phyloP scores from a whole-genome alignment of 2,329 filamentous ascomycete genomes.

The Colletotrichum sp. region DNA sequence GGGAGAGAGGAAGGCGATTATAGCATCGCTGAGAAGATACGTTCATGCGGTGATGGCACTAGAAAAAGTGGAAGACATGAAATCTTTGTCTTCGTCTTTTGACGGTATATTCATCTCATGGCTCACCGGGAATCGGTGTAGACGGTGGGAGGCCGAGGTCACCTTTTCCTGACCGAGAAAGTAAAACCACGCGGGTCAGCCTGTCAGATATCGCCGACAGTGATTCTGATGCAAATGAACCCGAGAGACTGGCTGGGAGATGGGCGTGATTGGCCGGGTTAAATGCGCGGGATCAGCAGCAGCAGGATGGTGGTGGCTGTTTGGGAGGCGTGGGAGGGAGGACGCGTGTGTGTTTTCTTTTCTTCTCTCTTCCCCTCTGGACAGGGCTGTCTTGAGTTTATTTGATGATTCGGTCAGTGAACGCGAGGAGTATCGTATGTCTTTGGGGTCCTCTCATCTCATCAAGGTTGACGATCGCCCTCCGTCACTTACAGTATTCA shows the following conservation, averaged over 20 bases:
- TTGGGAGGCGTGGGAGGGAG: not conserved
- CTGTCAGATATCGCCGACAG: not conserved
- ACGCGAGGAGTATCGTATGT: not conserved
- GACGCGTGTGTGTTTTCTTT: not conserved
- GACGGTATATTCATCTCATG: not conserved
- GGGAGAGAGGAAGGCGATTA: not conserved
- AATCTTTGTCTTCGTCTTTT: not conserved
- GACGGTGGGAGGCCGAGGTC: not conserved
- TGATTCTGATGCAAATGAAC: not conserved
- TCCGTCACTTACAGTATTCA: not conserved
- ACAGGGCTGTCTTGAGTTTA: not conserved
- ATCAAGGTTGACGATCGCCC: not conserved
- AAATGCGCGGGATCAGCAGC: not conserved
- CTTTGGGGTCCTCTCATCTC: not conserved
- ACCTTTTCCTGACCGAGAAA: not conserved
- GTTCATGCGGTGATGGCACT: not conserved
- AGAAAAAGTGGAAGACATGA: not conserved
- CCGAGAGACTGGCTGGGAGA: not conserved
- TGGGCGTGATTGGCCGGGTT: not conserved
- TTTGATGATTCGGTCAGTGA: not conserved
- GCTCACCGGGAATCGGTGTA: not conserved
- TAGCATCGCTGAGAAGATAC: accelerated
- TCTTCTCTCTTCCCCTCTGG: not conserved
- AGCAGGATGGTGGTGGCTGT: not conserved
- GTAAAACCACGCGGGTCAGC: not conserved